Evolutionary conservation across 495 filamentous ascomycete species (phyloP).

Genomic region (Trichoderma erinaceum): DNA sequence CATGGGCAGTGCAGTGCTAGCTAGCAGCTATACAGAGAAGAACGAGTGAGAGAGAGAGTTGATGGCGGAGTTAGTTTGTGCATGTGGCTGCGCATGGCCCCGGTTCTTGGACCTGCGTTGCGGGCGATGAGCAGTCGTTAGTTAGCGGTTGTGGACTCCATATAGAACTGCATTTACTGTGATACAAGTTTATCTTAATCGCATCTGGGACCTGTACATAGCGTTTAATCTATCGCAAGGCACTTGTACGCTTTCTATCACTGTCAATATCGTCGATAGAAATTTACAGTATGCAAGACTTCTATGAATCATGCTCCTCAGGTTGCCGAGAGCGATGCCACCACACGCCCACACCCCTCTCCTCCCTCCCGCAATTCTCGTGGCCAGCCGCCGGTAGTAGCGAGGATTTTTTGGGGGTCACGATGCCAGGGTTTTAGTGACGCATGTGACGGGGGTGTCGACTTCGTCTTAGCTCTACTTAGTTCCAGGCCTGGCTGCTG

Average conservation of each 20-base stretch:
- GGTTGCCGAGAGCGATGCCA: no score
- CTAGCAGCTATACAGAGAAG: background rate
- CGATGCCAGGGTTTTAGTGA: conserved; percentile 9
- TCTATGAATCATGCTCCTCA: no score
- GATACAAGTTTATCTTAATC: no score
- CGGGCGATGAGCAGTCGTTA: background rate
- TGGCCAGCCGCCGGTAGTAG: no score
- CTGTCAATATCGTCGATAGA: no score
- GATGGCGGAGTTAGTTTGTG: conserved; percentile 6
- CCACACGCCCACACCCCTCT: background rate
- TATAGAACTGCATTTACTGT: no score
- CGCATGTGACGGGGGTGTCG: background rate
- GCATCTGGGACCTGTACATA: no score
- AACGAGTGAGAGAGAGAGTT: background rate
- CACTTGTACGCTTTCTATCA: no score
- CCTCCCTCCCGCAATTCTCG: no score
- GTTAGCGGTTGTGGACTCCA: background rate
- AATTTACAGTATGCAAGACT: no score
- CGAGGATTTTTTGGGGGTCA: background rate
- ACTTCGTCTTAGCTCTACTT: background rate
- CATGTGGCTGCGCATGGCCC: background rate
- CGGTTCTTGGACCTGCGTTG: background rate
- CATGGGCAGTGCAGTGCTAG: background rate
- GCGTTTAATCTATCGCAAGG: no score
- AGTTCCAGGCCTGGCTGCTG: background rate